Conservation (phyloP, 225 moss, liverwort and hornwort species). For the Neckera pumila region DNA sequence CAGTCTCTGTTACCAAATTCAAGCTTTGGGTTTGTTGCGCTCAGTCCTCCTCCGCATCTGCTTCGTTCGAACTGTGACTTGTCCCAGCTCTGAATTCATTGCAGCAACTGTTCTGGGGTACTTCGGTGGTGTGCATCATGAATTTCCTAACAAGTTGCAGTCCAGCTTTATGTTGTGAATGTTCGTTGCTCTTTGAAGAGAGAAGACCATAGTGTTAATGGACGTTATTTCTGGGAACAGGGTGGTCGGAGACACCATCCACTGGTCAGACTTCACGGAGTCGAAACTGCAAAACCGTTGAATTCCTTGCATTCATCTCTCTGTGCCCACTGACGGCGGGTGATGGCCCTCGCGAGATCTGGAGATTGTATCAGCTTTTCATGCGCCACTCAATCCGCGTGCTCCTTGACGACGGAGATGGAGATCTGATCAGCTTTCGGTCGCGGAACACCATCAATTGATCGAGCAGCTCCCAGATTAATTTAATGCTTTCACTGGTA, state of each 20-base stretch:
- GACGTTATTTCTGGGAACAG: background rate
- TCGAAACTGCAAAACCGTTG: constrained; percentile 15
- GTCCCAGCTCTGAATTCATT: background rate
- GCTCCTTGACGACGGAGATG: background rate
- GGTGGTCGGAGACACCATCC: background rate
- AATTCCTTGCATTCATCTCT: background rate
- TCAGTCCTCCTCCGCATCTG: too few species aligned
- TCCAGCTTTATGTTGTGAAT: background rate
- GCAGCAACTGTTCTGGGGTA: background rate
- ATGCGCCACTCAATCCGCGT: background rate
- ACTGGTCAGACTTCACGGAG: background rate
- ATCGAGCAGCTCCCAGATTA: background rate
- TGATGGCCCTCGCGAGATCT: background rate
- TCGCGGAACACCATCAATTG: background rate
- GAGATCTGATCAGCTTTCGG: background rate
- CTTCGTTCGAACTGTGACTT: too few species aligned
- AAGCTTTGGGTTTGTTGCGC: too few species aligned
- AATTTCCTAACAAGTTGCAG: background rate
- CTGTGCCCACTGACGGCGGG: background rate
- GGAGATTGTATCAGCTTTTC: background rate
- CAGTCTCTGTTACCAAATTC: too few species aligned
- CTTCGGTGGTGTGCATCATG: background rate
- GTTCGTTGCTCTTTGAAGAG: too few species aligned
- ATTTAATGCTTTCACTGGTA: background rate
- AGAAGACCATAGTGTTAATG: background rate